These are phyloP conservation scores for Coniochaeta ligniaria DNA, from an alignment of 2,329 filamentous ascomycete species.

Conservation along the genomic window DNA sequence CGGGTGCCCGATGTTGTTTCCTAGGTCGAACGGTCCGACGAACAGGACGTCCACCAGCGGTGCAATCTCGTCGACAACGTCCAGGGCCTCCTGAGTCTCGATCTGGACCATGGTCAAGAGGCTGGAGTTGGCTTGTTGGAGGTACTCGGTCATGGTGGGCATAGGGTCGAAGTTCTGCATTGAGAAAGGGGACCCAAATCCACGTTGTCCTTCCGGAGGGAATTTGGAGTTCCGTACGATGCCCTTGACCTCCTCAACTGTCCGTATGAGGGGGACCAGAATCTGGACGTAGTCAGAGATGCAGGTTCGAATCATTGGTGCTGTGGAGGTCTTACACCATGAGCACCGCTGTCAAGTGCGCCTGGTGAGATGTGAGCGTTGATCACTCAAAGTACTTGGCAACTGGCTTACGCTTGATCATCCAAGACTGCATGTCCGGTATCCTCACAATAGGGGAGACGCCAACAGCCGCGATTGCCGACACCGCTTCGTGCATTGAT, in stretches of 20 bases:
- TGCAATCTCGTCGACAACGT: conserved; percentile 55
- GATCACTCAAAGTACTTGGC: neutral
- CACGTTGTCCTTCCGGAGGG: conserved; percentile 44
- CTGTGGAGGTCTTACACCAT: conserved; percentile 34
- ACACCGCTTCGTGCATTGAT: conserved; percentile 51
- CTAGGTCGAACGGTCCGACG: conserved; percentile 60
- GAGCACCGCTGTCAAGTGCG: conserved; percentile 50
- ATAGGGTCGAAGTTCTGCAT: conserved; percentile 40
- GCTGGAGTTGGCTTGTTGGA: conserved; percentile 47
- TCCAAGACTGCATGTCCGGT: conserved; percentile 47
- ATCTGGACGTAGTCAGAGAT: conserved; percentile 21
- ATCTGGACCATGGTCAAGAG: conserved; percentile 62
- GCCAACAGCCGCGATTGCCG: conserved; percentile 46
- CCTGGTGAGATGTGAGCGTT: conserved; percentile 26
- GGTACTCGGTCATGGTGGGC: conserved; percentile 46
- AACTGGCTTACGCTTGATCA: conserved; percentile 43
- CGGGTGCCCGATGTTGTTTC: conserved; percentile 55
- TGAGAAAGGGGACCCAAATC: conserved; percentile 49
- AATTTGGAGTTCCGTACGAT: conserved; percentile 48
- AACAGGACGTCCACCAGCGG: conserved; percentile 57
- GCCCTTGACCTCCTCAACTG: conserved; percentile 41
- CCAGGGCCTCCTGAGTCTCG: conserved; percentile 56
- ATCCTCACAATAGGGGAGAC: conserved; percentile 50
- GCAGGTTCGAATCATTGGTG: neutral
- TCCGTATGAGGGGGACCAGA: conserved; percentile 47